These are phyloP conservation scores for Apiospora saccharicola DNA, from an alignment of 2,329 filamentous ascomycete species.

Conservation along the genomic window DNA sequence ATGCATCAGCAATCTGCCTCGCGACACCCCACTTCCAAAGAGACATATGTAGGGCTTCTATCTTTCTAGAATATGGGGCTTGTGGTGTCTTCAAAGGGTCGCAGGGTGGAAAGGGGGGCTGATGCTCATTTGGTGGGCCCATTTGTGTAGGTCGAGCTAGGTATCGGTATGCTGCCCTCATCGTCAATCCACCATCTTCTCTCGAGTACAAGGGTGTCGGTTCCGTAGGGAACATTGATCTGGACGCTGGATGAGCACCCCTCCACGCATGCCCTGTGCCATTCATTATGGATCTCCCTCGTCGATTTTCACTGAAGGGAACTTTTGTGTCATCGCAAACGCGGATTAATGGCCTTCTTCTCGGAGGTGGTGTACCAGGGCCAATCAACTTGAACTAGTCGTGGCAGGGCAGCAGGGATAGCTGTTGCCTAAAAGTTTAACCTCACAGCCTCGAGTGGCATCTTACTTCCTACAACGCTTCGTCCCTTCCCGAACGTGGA, in stretches of 20 bases:
- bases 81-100: not conserved
- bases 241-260: not conserved
- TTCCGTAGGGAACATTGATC: not conserved
- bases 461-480: not conserved
- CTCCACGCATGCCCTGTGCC: not conserved
- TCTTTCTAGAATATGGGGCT: conserved; percentile 11
- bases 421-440: conserved; percentile 6
- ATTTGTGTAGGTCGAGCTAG: not conserved
- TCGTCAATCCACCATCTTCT: not conserved
- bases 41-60: not conserved
- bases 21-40: not conserved
- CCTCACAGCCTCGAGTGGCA: not conserved
- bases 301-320: not conserved
- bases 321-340: not conserved
- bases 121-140: not conserved
- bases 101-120: not conserved
- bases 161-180: not conserved
- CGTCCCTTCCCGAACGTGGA: not conserved
- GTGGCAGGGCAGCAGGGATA: not conserved
- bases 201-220: not conserved
- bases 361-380: not conserved
- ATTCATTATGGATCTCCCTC: not conserved
- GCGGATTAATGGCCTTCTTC: not conserved
- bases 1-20: not conserved
- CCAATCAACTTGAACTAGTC: not conserved